Evolutionary conservation across 139 green algal species (phyloP).

Genomic region (Ulvella scutata): DNA sequence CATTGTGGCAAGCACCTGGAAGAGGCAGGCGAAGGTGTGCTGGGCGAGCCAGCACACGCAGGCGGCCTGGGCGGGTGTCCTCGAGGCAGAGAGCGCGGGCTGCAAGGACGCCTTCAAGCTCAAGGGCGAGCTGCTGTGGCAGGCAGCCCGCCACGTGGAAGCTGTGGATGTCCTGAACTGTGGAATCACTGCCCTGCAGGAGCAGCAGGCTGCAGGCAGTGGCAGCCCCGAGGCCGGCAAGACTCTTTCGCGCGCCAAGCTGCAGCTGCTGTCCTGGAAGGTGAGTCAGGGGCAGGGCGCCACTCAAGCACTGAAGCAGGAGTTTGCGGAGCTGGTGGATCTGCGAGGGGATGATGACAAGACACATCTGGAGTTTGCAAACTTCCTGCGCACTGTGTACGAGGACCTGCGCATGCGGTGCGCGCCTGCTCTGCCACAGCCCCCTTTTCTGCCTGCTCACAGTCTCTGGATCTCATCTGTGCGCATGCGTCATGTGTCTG

Average conservation of each 20-base stretch:
- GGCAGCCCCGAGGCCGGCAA: not conserved
- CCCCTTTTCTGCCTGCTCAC: too few relatives aligned
- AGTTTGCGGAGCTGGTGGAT: not conserved
- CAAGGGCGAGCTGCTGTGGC: slow-evolving; percentile 72
- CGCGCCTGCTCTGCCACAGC: not conserved
- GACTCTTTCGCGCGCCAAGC: not conserved
- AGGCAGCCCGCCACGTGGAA: slow-evolving; percentile 34
- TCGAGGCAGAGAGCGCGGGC: slow-evolving; percentile 50
- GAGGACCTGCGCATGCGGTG: not conserved
- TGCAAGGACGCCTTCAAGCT: slow-evolving; percentile 46
- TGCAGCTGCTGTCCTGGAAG: slow-evolving; percentile 1
- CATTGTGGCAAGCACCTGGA: slow-evolving; percentile 51
- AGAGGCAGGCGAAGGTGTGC: slow-evolving; percentile 74
- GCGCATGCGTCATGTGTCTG: too few relatives aligned
- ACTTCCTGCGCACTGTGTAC: not conserved
- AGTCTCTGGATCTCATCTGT: too few relatives aligned
- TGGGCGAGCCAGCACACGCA: slow-evolving; percentile 63
- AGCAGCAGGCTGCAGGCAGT: not conserved
- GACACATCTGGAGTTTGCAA: not conserved
- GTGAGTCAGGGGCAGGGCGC: not conserved
- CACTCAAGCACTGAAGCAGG: not conserved
- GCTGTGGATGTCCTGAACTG: slow-evolving; percentile 45
- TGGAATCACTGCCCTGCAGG: slow-evolving; percentile 2
- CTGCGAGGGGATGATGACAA: not conserved
- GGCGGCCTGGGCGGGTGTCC: slow-evolving; percentile 52